Base-by-base conservation (phyloP, 2,329 filamentous ascomycete genomes). In the Talaromyces funiculosus region DNA sequence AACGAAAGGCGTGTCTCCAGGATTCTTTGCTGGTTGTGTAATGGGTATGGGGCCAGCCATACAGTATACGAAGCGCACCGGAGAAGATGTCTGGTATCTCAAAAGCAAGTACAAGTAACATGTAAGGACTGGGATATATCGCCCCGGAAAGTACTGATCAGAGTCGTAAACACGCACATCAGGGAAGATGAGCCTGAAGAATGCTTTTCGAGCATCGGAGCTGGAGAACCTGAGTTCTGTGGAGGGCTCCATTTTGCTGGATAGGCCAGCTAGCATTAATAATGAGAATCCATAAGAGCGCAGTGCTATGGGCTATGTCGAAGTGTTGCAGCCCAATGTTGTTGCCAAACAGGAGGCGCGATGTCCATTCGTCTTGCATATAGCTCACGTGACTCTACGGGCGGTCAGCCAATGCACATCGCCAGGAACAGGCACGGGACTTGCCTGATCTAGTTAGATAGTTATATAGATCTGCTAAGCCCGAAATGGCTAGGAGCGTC, bases 291-390 rank as follows among this genome's bases (percentile, higher is more conserved):
- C 22, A 43, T 31, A 20, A 33, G 6, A 33, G 31, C 14, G 24
- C n/a, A 20, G 24, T 40, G 24, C 53, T 40, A 55, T 55, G 26
- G 38, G 31, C 37, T 20, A n/a, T 37, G 51, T 40, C 22, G 45
- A 53, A 26, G 59, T 43, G 56, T 62, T 62, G 60, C 56, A 62
- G 60, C 60, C 60, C 60, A 62, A 62, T 49, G 53, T 59, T 59
- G 60, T 59, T 59, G 60, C 60, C 60, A 61, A 53, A 61, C 59
- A 53, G 37, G 53, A 61, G 45, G 54, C 54, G 51, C n/a, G 26
- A 29, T 24, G 49, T 53, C 35, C 38, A 53, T 54, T 59, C 43
- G 47, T 45, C 38, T 57, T 24, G 42, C 40, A 14, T 35, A 38
- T 38, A 54, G 35, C 20, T 54, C 31, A 54, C 51, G 31, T 54